Percentiles rank a stretch among this genome's conserved stretches.
Conservation (phyloP, 768 basidiomycete species). For the Austroboletus festivus region DNA sequence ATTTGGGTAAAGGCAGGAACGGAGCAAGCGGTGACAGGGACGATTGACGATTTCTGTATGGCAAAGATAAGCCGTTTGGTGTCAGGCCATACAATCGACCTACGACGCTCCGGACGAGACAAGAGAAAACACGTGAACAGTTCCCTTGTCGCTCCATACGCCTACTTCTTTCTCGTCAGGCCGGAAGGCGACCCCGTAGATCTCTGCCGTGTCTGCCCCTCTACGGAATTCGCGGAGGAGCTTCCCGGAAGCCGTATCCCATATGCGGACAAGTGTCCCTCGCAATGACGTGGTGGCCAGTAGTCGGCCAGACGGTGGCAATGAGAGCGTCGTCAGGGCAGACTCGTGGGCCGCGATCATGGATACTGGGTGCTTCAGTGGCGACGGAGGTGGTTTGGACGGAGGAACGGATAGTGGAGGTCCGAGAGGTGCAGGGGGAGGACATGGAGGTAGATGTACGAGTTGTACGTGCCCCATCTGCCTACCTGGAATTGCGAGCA, state of each 20-base stretch:
- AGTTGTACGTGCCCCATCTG: conserved; percentile 88
- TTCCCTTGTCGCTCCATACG: conserved; percentile 95
- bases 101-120: conserved; percentile 62
- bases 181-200: conserved; percentile 86
- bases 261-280: conserved; percentile 85
- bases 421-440: conserved; percentile 51
- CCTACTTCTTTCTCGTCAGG: conserved; percentile 83
- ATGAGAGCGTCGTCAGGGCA: conserved; percentile 72
- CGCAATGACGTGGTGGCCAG: conserved; percentile 81
- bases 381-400: conserved; percentile 53
- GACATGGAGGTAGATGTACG: conserved; percentile 79
- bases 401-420: conserved; percentile 53
- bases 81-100: conserved; percentile 31
- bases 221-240: conserved; percentile 77
- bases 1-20: conserved; percentile 81
- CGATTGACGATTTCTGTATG: conserved; percentile 77
- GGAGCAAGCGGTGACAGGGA: conserved; percentile 76
- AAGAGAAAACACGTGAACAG: conserved; percentile 85
- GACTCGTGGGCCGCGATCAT: conserved; percentile 84
- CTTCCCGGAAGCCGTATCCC: conserved; percentile 73
- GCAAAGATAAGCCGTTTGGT: conserved; percentile 3
- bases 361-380: conserved; percentile 64
- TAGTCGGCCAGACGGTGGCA: conserved; percentile 73
- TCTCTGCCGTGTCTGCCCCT: conserved; percentile 86
- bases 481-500: conserved; percentile 82